Conservation (phyloP, 805 yeast species). For the Candida palmyrensis region DNA sequence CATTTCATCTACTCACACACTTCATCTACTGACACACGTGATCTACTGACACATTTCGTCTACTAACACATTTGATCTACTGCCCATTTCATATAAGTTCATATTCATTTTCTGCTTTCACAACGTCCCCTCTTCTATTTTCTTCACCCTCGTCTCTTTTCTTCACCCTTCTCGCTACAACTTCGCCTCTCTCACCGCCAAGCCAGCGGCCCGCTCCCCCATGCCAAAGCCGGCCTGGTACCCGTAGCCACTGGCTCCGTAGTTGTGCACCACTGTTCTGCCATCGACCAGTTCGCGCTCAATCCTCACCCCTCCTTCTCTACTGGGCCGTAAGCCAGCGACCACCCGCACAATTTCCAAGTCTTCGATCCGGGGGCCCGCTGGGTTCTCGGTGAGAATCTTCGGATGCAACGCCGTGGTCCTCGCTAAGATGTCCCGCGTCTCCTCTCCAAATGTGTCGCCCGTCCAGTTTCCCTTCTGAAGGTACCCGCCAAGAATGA, state of each 20-base stretch:
- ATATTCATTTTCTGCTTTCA: no score
- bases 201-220: constrained; percentile 44
- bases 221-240: constrained; percentile 65
- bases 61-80: no score
- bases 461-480: constrained; percentile 61
- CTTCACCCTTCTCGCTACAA: no score
- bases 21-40: no score
- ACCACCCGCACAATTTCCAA: constrained; percentile 57
- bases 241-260: constrained; percentile 67
- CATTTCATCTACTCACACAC: no score
- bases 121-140: no score
- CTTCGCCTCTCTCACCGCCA: no score
- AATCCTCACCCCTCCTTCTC: constrained; percentile 72
- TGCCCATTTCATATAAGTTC: no score
- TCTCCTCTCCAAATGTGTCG: constrained; percentile 52
- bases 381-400: constrained; percentile 32
- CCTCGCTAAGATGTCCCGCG: constrained; percentile 57
- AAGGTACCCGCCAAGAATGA: constrained; percentile 71
- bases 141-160: no score
- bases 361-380: constrained; percentile 27
- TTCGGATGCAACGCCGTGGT: constrained; percentile 50
- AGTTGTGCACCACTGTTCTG: constrained; percentile 50
- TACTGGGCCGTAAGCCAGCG: constrained; percentile 72
- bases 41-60: no score
- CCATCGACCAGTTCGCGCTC: constrained; percentile 44